These are phyloP conservation scores for Ricinus communis DNA, from an alignment of 345 rosid species.

Conservation along the genomic window DNA sequence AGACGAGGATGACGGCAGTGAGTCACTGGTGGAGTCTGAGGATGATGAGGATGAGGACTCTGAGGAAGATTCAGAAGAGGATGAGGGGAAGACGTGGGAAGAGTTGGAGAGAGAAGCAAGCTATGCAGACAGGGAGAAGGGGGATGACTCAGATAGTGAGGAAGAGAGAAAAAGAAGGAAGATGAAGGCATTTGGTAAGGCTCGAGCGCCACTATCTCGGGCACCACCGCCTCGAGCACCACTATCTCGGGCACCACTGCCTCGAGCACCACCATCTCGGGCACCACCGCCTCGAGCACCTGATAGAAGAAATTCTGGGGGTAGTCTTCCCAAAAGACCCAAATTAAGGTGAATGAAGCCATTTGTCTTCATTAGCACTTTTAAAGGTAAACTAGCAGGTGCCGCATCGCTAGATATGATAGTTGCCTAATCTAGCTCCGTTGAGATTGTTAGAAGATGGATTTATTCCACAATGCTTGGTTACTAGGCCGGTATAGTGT, in stretches of 20 bases:
- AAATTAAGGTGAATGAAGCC: slow-evolving; percentile 25
- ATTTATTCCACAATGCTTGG: too few species aligned
- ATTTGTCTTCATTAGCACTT: not conserved
- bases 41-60: slow-evolving; percentile 81
- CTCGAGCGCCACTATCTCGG: slow-evolving; percentile 44
- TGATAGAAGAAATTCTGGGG: slow-evolving; percentile 29
- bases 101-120: slow-evolving; percentile 97
- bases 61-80: slow-evolving; percentile 75
- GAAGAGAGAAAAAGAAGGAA: slow-evolving; percentile 89
- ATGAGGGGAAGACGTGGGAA: slow-evolving; percentile 94
- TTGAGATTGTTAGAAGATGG: too few species aligned
- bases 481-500: too few species aligned
- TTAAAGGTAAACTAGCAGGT: not conserved
- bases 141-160: slow-evolving; percentile 83
- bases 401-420: not conserved
- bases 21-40: slow-evolving; percentile 77
- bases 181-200: slow-evolving; percentile 74
- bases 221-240: too few species aligned
- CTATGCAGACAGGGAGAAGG: slow-evolving; percentile 89
- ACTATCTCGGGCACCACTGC: too few species aligned
- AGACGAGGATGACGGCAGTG: slow-evolving; percentile 75
- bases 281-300: slow-evolving; percentile 8
- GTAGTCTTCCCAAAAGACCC: slow-evolving; percentile 39
- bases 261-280: slow-evolving; percentile 44
- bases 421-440: slow-evolving; percentile 8